Evolutionary conservation across 257 asterid species (phyloP), one percentile per base, ranked within the genome.

Genomic region (Catharanthus roseus): DNA sequence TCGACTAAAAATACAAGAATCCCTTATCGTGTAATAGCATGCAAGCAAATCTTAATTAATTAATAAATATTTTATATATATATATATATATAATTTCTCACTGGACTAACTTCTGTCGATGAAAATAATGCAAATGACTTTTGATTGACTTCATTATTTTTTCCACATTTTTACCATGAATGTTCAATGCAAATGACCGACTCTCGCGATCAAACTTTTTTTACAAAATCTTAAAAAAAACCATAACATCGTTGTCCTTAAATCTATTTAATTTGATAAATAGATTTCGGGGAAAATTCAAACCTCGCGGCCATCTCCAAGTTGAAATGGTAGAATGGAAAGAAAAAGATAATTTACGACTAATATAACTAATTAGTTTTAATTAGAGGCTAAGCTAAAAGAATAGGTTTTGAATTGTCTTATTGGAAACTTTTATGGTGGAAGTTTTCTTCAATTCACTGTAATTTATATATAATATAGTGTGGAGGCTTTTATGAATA

Each of bases 311-410:
- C 12, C 16, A 50, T 10, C 26, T 19, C 8, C 19, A 11, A 57
- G 54, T 57, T 67, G 73, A 74, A 57, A 56, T 57, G 34, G 55
- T 28, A 38, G 44, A 33, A 19, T 36, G 68, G 70, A 13, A 18
- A 70, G 15, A 3, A 38, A 38, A 55, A 23, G 16, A 42, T 64
- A 23, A 10, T 42, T 64, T 72, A 24, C 21, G 58, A 73, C 66
- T 19, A 65, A 73, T 38, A 26, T n/a, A n/a, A n/a, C n/a, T n/a
- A 65, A 73, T 38, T 39, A 49, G 55, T 16, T 49, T 38, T 62
- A 29, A n/a, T n/a, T 38, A 38, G 42, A 38, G 42, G 42, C 42
- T 38, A 71, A 42, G 36, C 7, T 49, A 38, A 26, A 42, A 51
- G 51, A 11, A 18, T 8, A 65, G 21, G 64, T 3, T 19, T 67